These are phyloP conservation scores for Phaseolus coccineus DNA, from an alignment of 331 rosid genomes.

Conservation along the genomic window DNA sequence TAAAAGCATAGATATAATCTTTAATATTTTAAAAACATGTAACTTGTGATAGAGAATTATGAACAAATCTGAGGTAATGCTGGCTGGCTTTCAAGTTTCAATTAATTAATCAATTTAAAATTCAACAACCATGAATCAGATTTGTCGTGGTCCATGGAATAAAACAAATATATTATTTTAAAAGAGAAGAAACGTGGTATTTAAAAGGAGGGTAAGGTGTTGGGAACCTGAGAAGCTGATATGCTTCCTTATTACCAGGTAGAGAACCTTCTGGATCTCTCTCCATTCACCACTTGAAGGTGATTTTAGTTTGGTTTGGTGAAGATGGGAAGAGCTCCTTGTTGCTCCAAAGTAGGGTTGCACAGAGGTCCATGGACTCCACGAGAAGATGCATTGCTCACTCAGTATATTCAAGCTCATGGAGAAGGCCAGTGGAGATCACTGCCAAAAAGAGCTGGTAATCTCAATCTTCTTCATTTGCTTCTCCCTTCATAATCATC, in stretches of 20 bases:
- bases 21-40: background rate
- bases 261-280: slow-evolving; percentile 11
- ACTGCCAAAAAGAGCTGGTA: slow-evolving; percentile 83
- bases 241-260: slow-evolving; percentile 4
- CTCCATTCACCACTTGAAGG: background rate
- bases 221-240: slow-evolving; percentile 19
- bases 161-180: background rate
- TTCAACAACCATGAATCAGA: slow-evolving; percentile 9
- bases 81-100: slow-evolving; percentile 21
- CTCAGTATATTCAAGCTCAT: slow-evolving; percentile 71
- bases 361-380: slow-evolving; percentile 96
- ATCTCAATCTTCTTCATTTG: background rate
- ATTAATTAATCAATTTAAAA: slow-evolving; percentile 33
- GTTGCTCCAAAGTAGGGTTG: slow-evolving; percentile 86
- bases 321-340: slow-evolving; percentile 88
- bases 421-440: slow-evolving; percentile 97
- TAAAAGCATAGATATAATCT: background rate
- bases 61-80: background rate
- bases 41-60: background rate
- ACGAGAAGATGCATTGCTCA: slow-evolving; percentile 80
- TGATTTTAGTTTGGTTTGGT: too few species aligned
- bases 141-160: background rate
- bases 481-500: background rate
- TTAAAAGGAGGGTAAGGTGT: slow-evolving; percentile 36
- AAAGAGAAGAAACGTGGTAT: background rate